These are phyloP conservation scores for Radiomyces spectabilis DNA, from an alignment of 192 early-diverging fungal genomes.

Conservation along the genomic window DNA sequence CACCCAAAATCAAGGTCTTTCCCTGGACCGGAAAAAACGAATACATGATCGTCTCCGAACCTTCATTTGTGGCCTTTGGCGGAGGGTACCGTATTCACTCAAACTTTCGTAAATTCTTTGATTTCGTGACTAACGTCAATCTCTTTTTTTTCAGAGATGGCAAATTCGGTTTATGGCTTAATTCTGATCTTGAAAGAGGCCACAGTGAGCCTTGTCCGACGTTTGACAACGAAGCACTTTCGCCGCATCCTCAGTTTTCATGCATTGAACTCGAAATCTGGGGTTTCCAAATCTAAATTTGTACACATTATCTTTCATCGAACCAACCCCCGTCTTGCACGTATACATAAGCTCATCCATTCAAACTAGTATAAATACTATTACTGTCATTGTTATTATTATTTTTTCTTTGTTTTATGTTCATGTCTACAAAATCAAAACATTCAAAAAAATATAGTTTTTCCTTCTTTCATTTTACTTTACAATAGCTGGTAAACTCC, in stretches of 20 bases:
- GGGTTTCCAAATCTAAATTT: constrained; percentile 5
- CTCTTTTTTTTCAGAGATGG: constrained; percentile 39
- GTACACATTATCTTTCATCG: not conserved
- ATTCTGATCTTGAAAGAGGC: constrained; percentile 63
- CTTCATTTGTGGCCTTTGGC: constrained; percentile 67
- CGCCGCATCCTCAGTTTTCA: constrained; percentile 14
- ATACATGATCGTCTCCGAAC: constrained; percentile 65
- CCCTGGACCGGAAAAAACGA: constrained; percentile 69
- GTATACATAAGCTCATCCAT: not conserved
- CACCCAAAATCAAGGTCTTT: constrained; percentile 35
- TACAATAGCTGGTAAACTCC: too few species aligned
- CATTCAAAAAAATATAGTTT: too few species aligned
- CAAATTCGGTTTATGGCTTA: constrained; percentile 70
- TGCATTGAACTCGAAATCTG: constrained; percentile 29
- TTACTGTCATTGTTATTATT: not conserved
- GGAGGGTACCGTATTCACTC: constrained; percentile 44
- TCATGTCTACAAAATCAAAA: too few species aligned
- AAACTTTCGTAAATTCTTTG: not conserved
- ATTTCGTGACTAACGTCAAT: not conserved
- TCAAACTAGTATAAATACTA: not conserved
- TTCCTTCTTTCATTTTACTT: too few species aligned
- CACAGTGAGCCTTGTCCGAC: constrained; percentile 61
- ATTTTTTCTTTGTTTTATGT: not conserved
- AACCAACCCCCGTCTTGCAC: not conserved
- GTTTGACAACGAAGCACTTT: constrained; percentile 61